Base-by-base conservation (phyloP, 352 stramenopile genomes). In the Globisporangium heterothallicum region DNA sequence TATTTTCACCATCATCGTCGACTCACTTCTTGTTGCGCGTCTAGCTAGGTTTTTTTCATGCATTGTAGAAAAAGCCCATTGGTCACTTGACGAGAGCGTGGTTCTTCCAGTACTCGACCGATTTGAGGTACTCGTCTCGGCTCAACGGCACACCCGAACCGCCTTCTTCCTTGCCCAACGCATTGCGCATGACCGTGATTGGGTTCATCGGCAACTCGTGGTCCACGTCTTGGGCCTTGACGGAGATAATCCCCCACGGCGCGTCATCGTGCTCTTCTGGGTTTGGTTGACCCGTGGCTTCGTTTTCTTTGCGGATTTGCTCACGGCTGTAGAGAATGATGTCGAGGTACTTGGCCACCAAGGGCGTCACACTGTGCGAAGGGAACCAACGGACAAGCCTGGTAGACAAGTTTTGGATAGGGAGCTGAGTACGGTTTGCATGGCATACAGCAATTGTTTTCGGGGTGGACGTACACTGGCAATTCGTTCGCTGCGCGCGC, bases 281-380 rank as follows among this genome's bases (percentile, higher is more conserved):
- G 0, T 73, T 55, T 14, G 62, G 53, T 13, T 74, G 51, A 3
- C 72, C 77, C 18, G 82, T 89, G 14, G 90, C 91, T 19, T 71
- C 84, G 67, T 98, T 98, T 65, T 98, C 91, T 56, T 98, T 98
- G 49, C 80, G 69, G 58, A 99, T 98, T 79, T 99, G 96, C 56
- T 99, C 95, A 43, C 96, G 81, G 49, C 92, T 98, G 83, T 99
- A 99, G 12, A 99, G 69, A 59, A 99, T 99, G 49, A 99, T 86
- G 78, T 99, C 96, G 29, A 99, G 66, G 68, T 94, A 98, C 63
- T 97, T 95, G 49, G 95, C 93, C n/a, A 86, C 70, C 22, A 58
- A 72, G 1, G 88, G 74, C 18, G 77, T 92, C 45, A 97, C 78
- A 38, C 88, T 88, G 66, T 97, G 87, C 26, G 78, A 80, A 44